phyloP scores from a whole-genome alignment of 805 yeast species.

The Saturnispora sanitii region DNA sequence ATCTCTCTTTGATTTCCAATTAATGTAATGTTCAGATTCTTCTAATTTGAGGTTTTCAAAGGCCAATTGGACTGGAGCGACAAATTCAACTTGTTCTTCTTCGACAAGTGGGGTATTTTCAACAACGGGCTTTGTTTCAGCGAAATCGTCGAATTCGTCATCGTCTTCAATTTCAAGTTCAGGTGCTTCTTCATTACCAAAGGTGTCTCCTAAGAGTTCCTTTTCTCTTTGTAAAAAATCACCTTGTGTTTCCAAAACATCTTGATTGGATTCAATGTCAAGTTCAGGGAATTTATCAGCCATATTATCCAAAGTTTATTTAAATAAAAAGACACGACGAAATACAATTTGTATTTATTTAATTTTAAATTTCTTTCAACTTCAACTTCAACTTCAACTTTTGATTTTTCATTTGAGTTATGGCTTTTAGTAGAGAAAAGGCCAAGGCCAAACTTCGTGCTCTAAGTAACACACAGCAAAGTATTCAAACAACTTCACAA shows the following conservation, averaged over 20 bases:
- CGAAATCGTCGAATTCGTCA: slow-evolving; percentile 48
- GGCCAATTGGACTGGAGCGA: slow-evolving; percentile 7
- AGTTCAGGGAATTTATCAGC: slow-evolving; percentile 73
- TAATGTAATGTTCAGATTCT: slow-evolving; percentile 51
- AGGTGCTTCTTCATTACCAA: slow-evolving; percentile 39
- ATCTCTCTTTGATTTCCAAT: slow-evolving; percentile 78
- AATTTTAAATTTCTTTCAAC: background rate
- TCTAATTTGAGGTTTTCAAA: slow-evolving; percentile 29
- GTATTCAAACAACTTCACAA: slow-evolving; percentile 65
- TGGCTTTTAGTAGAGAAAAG: slow-evolving; percentile 45
- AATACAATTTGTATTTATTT: no score
- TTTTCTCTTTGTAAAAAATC: slow-evolving; percentile 64
- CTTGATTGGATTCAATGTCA: slow-evolving; percentile 29
- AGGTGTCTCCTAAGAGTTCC: slow-evolving; percentile 61
- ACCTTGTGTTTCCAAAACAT: slow-evolving; percentile 19
- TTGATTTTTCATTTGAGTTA: background rate
- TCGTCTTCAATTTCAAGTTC: slow-evolving; percentile 38
- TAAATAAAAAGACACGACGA: no score
- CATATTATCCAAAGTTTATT: slow-evolving; percentile 31
- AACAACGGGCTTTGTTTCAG: slow-evolving; percentile 8
- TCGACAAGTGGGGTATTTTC: background rate
- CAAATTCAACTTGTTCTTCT: background rate
- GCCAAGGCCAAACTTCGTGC: slow-evolving; percentile 37
- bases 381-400: background rate
- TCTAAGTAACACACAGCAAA: slow-evolving; percentile 54